Evolutionary conservation across 2,329 filamentous ascomycete genomes (phyloP), one percentile per base, ranked within the genome.

Genomic region (Alternaria conjuncta): DNA sequence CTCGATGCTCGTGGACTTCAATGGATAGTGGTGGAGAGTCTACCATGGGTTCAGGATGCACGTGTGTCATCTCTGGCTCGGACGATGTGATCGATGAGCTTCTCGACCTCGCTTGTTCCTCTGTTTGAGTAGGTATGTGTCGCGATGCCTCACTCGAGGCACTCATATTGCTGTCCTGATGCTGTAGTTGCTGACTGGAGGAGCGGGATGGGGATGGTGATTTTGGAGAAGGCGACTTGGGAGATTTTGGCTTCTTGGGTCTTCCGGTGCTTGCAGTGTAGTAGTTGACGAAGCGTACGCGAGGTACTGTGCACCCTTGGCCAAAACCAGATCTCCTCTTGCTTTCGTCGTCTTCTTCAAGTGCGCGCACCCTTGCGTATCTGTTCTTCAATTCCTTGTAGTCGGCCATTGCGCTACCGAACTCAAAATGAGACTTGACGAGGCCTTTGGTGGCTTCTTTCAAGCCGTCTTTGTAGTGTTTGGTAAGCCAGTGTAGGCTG

Each of bases 241-340:
- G 79, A 70, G 91, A 75, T 62, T 81, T 81, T 6, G 79, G 77
- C 67, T 80, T 82, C 71, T 84, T 94, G 3, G 86, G 85, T 62
- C 88, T 85, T 4, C 94, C 94, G 10, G 91, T 90, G 68, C 92
- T 94, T n/a, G 92, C 87, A 1, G 94, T 97, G 76, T 95, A 97
- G 77, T 97, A 97, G 75, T 97, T 97, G 61, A 93, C 85, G 72
- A 97, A 97, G 15, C 93, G 86, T 11, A 96, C 87, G 56, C 90
- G 84, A 3, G 83, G 82, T 2, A 82, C 81, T 67, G 65, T 73
- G 50, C 55, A 71, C 55, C 69, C 67, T 21, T 64, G 71, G n/a
- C 68, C 76, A 70, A 73, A 74, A 41, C 63, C 75, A 32, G 68
- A 74, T 68, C 59, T 75, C 63, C 73, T 70, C 60, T 56, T 78